phyloP scores from a whole-genome alignment of 768 basidiomycete genomes.

The Amanita inopinata region DNA sequence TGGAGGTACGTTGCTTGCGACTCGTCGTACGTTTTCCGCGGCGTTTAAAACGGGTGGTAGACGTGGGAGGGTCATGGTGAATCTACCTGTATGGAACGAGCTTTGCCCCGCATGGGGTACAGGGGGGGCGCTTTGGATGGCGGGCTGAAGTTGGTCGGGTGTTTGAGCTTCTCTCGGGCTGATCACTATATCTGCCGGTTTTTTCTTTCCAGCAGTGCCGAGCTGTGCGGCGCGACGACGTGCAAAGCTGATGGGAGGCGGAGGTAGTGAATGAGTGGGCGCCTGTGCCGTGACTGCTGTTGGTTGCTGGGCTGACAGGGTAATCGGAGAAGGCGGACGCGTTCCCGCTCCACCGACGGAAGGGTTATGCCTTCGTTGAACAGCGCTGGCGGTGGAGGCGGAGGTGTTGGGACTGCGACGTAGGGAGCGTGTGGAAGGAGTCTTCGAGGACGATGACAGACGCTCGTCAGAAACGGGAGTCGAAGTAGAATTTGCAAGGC shows the following conservation, averaged over 20 bases:
- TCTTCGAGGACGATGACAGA: slow-evolving; percentile 15
- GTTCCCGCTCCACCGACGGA: slow-evolving; percentile 14
- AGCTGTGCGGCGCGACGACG: slow-evolving; percentile 60
- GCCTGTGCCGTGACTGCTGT: slow-evolving; percentile 14
- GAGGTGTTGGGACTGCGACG: slow-evolving; percentile 30
- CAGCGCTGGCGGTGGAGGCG: slow-evolving; percentile 16
- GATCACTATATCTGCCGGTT: slow-evolving; percentile 75
- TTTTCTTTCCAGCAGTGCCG: slow-evolving; percentile 44
- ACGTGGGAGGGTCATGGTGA: slow-evolving; percentile 59
- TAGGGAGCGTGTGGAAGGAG: slow-evolving; percentile 18
- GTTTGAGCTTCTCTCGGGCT: slow-evolving; percentile 52
- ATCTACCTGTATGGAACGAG: slow-evolving; percentile 32
- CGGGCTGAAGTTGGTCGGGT: slow-evolving; percentile 48
- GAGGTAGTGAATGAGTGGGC: slow-evolving; percentile 41
- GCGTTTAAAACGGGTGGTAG: slow-evolving; percentile 40
- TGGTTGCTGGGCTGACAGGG: slow-evolving; percentile 19
- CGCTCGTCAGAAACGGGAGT: slow-evolving; percentile 5
- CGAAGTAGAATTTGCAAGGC: slow-evolving; percentile 19
- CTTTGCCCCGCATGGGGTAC: slow-evolving; percentile 41
- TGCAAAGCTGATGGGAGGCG: slow-evolving; percentile 71
- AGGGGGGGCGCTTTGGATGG: slow-evolving; percentile 72
- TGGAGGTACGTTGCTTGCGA: slow-evolving; percentile 58
- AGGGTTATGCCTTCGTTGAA: slow-evolving; percentile 21
- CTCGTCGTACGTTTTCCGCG: slow-evolving; percentile 35
- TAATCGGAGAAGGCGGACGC: slow-evolving; percentile 23